Evolutionary conservation across 108 stramenopile genomes (phyloP), one percentile per base, ranked within the genome.

Genomic region (Hondaea fermentalgiana): DNA sequence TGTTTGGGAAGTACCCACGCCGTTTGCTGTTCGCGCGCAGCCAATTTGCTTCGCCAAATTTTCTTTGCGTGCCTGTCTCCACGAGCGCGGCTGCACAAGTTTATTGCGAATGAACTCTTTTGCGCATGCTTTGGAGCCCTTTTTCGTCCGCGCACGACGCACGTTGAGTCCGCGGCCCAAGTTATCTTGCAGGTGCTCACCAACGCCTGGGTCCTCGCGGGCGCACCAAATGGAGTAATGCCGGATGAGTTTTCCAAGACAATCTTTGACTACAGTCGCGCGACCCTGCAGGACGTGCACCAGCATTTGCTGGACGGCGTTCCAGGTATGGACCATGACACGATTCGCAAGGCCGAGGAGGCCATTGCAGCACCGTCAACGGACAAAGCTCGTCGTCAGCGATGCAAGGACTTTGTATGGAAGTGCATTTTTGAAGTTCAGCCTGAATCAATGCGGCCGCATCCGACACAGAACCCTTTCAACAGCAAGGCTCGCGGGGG

Each of bases 121-220:
- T 53, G 49, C n/a, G 51, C 49, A 12, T 83, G 76, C 23, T 83
- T 83, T 23, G 49, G 45, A 21, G 51, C 76, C 1, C 76, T 83
- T 6, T 83, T 53, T 23, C 45, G 76, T 6, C 76, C 76, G 51
- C 45, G 51, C n/a, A 83, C 76, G 45, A 16, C 51, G 76, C 23
- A 45, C 14, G 23, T 83, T 12, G 76, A 83, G 28, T 53, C 45
- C 51, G 6, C 76, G 6, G 45, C 76, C 10, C 76, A 83, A 23
- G 51, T 83, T 35, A 53, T 83, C 19, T 53, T 83, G 76, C 76
- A 83, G 76, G 76, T 83, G 25, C 25, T 83, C 19, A 83, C 76
- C 12, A 53, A 83, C 51, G 51, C 51, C 16, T 83, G 76, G 76
- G 45, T 53, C 14, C 28, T 83, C 45, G 76, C 76, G 17, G 49